Conservation (phyloP, 1,284 basidiomycete species). For the Ganoderma boninense region DNA sequence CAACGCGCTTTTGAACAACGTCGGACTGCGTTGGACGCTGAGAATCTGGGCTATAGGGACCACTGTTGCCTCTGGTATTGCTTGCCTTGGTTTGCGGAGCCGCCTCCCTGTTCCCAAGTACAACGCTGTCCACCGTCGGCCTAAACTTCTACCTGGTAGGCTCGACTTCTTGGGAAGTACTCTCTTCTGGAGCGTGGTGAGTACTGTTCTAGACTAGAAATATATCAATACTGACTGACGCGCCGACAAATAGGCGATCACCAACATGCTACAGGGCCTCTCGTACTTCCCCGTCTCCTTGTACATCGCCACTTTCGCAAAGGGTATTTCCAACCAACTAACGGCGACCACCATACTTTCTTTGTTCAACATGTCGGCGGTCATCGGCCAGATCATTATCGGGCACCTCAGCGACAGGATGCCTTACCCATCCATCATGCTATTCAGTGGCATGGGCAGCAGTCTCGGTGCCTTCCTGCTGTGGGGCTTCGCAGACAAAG, state of each 20-base stretch:
- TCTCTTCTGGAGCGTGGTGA: conserved; percentile 37
- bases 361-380: conserved; percentile 37
- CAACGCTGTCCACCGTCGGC: conserved; percentile 27
- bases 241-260: conserved; percentile 21
- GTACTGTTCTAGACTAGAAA: conserved; percentile 5
- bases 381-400: conserved; percentile 37
- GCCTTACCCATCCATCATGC: conserved; percentile 37
- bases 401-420: conserved; percentile 37
- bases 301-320: conserved; percentile 38
- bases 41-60: conserved; percentile 34
- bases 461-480: conserved; percentile 37
- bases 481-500: conserved; percentile 38
- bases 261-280: conserved; percentile 37
- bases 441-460: conserved; percentile 33
- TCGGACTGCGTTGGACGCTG: conserved; percentile 40
- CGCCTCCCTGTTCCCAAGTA: conserved; percentile 36
- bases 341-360: conserved; percentile 37
- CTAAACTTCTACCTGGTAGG: conserved; percentile 33
- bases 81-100: conserved; percentile 34
- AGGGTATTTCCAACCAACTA: conserved; percentile 34
- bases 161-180: conserved; percentile 35
- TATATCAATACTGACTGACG: too few species aligned
- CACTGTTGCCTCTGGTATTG: conserved; percentile 29
- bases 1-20: conserved; percentile 31
- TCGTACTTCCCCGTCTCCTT: conserved; percentile 41